Conservation (phyloP, 805 yeast genomes). For the Cyberlindnera mrakii region DNA sequence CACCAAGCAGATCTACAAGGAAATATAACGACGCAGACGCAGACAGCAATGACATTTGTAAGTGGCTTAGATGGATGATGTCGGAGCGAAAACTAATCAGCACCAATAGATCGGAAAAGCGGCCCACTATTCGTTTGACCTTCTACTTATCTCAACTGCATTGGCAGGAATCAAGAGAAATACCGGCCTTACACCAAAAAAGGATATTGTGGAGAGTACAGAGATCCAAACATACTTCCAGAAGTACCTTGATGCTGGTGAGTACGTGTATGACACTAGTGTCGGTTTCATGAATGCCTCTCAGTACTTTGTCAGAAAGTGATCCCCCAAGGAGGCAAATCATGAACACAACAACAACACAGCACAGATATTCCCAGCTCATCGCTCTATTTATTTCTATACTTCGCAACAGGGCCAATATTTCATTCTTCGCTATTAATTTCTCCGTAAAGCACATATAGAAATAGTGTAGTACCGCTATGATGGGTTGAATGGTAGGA, state of each 20-base stretch:
- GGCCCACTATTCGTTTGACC: constrained; percentile 52
- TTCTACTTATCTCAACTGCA: constrained; percentile 57
- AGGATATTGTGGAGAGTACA: constrained; percentile 34
- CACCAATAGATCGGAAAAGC: constrained; percentile 41
- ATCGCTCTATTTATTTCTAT: background rate
- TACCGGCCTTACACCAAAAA: constrained; percentile 61
- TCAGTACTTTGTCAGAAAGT: constrained; percentile 62
- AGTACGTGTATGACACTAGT: constrained; percentile 66
- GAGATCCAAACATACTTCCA: constrained; percentile 45
- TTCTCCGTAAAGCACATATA: background rate
- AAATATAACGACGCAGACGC: no score
- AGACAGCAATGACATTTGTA: no score
- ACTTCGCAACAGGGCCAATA: background rate
- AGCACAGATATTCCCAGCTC: background rate
- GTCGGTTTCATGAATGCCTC: constrained; percentile 68
- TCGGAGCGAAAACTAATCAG: background rate
- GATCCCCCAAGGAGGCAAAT: background rate
- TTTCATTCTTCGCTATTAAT: background rate
- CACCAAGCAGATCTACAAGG: no score
- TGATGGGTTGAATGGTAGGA: constrained; percentile 22
- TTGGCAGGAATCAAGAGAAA: constrained; percentile 69
- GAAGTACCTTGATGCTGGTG: constrained; percentile 82
- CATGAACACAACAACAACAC: background rate
- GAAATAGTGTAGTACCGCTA: background rate
- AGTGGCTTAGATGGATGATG: no score